Conservation (phyloP, 2,329 filamentous ascomycete species). For the Parasarocladium wereldwijsianum region DNA sequence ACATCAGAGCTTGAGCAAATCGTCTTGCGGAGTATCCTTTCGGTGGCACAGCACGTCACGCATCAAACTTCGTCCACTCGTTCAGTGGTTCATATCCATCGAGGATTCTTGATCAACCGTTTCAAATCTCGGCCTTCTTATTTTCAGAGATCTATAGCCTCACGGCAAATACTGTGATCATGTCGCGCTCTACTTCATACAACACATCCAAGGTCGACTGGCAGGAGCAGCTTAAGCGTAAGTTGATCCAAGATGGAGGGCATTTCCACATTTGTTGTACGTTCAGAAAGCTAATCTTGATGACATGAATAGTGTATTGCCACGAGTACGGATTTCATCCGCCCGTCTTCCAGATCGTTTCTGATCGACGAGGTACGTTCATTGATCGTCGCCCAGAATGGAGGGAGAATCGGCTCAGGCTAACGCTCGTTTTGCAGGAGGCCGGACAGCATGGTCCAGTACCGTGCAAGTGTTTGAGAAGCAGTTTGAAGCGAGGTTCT, state of each 20-base stretch:
- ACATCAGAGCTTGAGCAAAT: too few relatives aligned
- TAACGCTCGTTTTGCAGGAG: constrained; percentile 37
- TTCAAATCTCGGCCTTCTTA: background rate
- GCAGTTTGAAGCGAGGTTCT: constrained; percentile 60
- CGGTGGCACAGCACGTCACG: too few relatives aligned
- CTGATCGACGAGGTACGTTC: constrained; percentile 49
- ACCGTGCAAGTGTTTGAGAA: constrained; percentile 56
- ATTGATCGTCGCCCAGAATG: background rate
- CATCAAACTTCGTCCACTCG: too few relatives aligned
- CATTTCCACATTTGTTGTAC: too few relatives aligned
- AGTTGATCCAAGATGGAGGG: constrained; percentile 6
- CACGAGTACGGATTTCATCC: constrained; percentile 29
- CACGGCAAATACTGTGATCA: constrained; percentile 4
- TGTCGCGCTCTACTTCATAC: background rate
- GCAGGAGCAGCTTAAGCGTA: constrained; percentile 37
- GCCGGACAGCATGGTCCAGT: constrained; percentile 83
- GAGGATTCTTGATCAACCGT: too few relatives aligned
- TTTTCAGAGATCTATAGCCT: background rate
- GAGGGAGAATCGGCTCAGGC: background rate
- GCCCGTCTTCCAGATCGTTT: constrained; percentile 50
- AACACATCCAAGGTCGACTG: constrained; percentile 14
- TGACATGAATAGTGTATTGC: constrained; percentile 32
- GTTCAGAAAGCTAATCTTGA: background rate
- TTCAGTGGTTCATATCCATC: too few relatives aligned
- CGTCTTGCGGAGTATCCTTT: too few relatives aligned